Percentiles rank a stretch among this genome's conserved stretches.
These are phyloP conservation scores for Aspergillus pseudoviridinutans DNA, from an alignment of 2,329 filamentous ascomycete genomes.

Conservation along the genomic window DNA sequence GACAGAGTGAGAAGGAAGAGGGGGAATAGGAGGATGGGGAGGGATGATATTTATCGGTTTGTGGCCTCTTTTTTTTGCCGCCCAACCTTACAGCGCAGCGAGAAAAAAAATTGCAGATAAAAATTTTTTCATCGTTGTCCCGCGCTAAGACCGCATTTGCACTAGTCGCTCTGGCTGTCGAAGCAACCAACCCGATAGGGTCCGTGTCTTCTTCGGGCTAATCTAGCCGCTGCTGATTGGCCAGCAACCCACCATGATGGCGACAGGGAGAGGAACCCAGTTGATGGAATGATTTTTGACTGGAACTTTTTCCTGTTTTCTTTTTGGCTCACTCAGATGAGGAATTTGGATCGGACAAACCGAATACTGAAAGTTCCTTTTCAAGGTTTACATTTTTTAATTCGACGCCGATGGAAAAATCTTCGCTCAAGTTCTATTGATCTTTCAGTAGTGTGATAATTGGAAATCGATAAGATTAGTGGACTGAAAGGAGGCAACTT, in stretches of 20 bases:
- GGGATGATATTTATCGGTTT: slow-evolving; percentile 38
- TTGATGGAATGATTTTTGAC: not conserved
- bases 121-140: slow-evolving; percentile 18
- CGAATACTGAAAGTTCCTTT: not conserved
- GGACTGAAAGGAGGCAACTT: not conserved
- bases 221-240: slow-evolving; percentile 10
- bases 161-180: slow-evolving; percentile 14
- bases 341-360: slow-evolving; percentile 2
- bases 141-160: slow-evolving; percentile 19
- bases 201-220: slow-evolving; percentile 10
- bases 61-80: slow-evolving; percentile 31
- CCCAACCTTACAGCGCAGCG: slow-evolving; percentile 17
- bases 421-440: not conserved
- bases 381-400: not conserved
- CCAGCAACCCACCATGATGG: not conserved
- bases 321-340: not conserved
- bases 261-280: not conserved
- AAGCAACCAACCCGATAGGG: slow-evolving; percentile 19
- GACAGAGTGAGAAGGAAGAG: slow-evolving; percentile 12
- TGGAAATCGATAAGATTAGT: not conserved
- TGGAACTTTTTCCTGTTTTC: not conserved
- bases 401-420: not conserved
- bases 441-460: not conserved
- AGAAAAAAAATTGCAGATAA: slow-evolving; percentile 15
- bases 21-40: slow-evolving; percentile 20